Evolutionary conservation across 768 basidiomycete genomes (phyloP).

Genomic region (Trametes cingulata): DNA sequence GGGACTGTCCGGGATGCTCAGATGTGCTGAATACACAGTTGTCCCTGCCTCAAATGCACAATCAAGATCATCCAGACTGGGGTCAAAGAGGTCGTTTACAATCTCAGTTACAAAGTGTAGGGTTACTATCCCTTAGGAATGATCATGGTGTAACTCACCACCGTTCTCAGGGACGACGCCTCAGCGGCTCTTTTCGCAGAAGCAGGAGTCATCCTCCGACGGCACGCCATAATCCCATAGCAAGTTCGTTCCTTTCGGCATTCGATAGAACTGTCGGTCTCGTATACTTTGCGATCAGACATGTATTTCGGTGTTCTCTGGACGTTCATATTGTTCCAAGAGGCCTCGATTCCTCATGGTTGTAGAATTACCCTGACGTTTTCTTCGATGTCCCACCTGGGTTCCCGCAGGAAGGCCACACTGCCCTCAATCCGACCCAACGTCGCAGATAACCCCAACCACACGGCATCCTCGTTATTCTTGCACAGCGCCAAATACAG

Average conservation of each 20-base stretch:
- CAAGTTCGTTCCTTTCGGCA: not conserved
- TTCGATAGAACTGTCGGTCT: not conserved
- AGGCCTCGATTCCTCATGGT: not conserved
- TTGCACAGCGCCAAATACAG: constrained; percentile 62
- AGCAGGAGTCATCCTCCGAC: constrained; percentile 80
- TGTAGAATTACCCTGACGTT: constrained; percentile 35
- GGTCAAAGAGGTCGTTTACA: constrained; percentile 90
- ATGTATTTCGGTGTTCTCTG: not conserved
- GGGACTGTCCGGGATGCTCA: not conserved
- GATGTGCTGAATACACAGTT: constrained; percentile 49
- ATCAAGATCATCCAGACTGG: constrained; percentile 98
- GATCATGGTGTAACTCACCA: not conserved
- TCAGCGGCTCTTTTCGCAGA: constrained; percentile 77
- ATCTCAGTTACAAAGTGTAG: constrained; percentile 92
- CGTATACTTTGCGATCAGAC: not conserved
- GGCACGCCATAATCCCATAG: constrained; percentile 53
- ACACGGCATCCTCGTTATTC: constrained; percentile 80
- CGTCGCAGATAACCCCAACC: constrained; percentile 71
- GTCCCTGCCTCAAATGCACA: constrained; percentile 94
- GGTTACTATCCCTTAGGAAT: constrained; percentile 26
- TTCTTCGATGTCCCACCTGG: constrained; percentile 61
- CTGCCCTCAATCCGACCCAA: constrained; percentile 41
- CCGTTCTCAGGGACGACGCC: constrained; percentile 67
- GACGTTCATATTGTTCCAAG: not conserved
- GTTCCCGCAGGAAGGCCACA: constrained; percentile 52